A percentile compares a stretch with the other conserved stretches of the same genome.
Evolutionary conservation across 192 early-diverging fungal species (phyloP).

Genomic region (Coemansia sp.): DNA sequence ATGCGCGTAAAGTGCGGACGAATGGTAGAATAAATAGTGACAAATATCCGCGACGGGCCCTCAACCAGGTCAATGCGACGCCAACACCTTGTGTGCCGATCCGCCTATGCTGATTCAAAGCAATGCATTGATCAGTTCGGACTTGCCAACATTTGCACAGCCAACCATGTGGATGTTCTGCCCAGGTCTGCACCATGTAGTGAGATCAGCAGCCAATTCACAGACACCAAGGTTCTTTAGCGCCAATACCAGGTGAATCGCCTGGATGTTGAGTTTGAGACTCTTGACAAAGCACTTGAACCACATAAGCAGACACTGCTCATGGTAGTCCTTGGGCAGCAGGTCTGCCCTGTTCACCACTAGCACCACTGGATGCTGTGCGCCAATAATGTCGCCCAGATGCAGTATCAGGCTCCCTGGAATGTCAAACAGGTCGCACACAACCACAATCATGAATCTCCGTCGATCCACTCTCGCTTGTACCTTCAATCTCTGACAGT

Average conservation of each 20-base stretch:
- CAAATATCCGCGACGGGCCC: conserved; percentile 44
- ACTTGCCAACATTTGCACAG: conserved; percentile 76
- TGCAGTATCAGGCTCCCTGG: conserved; percentile 60
- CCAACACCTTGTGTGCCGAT: conserved; percentile 57
- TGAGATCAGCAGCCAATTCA: conserved; percentile 52
- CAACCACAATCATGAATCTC: conserved; percentile 53
- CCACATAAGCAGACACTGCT: conserved; percentile 58
- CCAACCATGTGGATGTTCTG: conserved; percentile 72
- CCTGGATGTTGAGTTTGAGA: conserved; percentile 41
- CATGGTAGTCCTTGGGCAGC: conserved; percentile 59
- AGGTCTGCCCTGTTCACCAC: conserved; percentile 74
- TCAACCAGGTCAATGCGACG: conserved; percentile 62
- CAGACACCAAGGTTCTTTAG: conserved; percentile 60
- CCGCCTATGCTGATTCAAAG: conserved; percentile 56
- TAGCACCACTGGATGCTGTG: conserved; percentile 57
- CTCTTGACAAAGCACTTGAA: conserved; percentile 51
- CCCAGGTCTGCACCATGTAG: conserved; percentile 29
- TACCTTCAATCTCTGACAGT: conserved; percentile 1
- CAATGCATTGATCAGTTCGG: conserved; percentile 69
- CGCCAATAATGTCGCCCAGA: conserved; percentile 57
- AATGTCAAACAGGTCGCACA: conserved; percentile 70
- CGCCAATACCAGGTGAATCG: conserved; percentile 61
- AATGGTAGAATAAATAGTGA: conserved; percentile 59
- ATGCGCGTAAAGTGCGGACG: conserved; percentile 62
- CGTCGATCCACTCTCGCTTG: background rate